Conservation (phyloP, 2,329 filamentous ascomycete species). For the Pseudogymnoascus sp. region DNA sequence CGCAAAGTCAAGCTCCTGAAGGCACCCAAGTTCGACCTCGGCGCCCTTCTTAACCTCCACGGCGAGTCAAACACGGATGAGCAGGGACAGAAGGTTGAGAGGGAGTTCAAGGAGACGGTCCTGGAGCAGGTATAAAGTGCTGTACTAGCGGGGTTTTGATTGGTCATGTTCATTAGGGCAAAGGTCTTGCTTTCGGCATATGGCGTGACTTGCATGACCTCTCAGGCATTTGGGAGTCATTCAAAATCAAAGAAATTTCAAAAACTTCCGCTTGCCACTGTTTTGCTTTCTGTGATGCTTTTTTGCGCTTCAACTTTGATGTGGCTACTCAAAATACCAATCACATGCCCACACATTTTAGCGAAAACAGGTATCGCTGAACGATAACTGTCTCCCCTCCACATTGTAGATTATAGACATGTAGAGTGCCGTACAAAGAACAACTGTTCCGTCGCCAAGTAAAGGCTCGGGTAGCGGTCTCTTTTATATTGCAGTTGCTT, state of each 20-base stretch:
- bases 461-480: background rate
- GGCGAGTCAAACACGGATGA: constrained; percentile 96
- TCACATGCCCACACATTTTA: constrained; percentile 7
- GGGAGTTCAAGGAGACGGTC: constrained; percentile 98
- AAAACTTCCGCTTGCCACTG: constrained; percentile 16
- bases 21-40: constrained; percentile 97
- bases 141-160: constrained; percentile 23
- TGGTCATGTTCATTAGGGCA: constrained; percentile 26
- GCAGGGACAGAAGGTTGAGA: constrained; percentile 96
- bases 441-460: background rate
- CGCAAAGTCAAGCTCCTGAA: constrained; percentile 99
- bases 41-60: constrained; percentile 91
- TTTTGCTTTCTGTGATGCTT: background rate
- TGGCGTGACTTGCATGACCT: constrained; percentile 28
- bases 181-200: constrained; percentile 30
- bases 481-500: background rate
- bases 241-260: constrained; percentile 26
- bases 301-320: background rate
- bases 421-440: background rate
- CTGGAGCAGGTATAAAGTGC: constrained; percentile 79
- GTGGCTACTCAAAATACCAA: background rate
- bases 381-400: constrained; percentile 1
- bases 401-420: background rate
- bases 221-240: constrained; percentile 29
- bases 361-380: constrained; percentile 5